phyloP scores from a whole-genome alignment of 768 basidiomycete genomes.

The Tricholoma furcatifolium region DNA sequence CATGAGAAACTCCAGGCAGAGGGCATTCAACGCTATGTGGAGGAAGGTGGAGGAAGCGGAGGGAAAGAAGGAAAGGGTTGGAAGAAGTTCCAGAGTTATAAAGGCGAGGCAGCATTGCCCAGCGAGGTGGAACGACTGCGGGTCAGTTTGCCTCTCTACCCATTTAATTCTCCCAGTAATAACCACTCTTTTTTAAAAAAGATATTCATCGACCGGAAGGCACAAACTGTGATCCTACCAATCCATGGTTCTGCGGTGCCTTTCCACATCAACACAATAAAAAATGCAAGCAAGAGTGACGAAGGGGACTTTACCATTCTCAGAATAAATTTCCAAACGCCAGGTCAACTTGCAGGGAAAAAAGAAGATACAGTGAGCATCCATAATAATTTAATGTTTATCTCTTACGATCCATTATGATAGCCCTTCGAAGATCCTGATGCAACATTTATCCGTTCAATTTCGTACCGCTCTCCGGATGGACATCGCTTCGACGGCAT shows the following conservation, averaged over 20 bases:
- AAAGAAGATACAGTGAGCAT: constrained; percentile 89
- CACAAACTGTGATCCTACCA: constrained; percentile 86
- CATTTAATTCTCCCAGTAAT: neutral
- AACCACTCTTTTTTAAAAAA: constrained; percentile 33
- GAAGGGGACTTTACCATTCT: constrained; percentile 94
- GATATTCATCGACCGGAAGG: constrained; percentile 91
- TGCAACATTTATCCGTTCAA: constrained; percentile 92
- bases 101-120: constrained; percentile 89
- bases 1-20: constrained; percentile 75
- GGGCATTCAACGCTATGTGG: constrained; percentile 81
- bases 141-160: constrained; percentile 43
- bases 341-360: constrained; percentile 95
- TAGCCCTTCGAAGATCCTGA: constrained; percentile 97
- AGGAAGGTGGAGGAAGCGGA: constrained; percentile 69
- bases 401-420: constrained; percentile 2
- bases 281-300: constrained; percentile 96
- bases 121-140: constrained; percentile 76
- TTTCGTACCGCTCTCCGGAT: constrained; percentile 91
- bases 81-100: constrained; percentile 97
- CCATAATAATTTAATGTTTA: neutral
- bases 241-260: constrained; percentile 95
- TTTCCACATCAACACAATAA: constrained; percentile 98
- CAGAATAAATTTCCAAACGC: constrained; percentile 97
- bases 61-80: constrained; percentile 91
- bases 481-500: constrained; percentile 86